Evolutionary conservation across 805 yeast genomes (phyloP).

Genomic region (Candida pini): DNA sequence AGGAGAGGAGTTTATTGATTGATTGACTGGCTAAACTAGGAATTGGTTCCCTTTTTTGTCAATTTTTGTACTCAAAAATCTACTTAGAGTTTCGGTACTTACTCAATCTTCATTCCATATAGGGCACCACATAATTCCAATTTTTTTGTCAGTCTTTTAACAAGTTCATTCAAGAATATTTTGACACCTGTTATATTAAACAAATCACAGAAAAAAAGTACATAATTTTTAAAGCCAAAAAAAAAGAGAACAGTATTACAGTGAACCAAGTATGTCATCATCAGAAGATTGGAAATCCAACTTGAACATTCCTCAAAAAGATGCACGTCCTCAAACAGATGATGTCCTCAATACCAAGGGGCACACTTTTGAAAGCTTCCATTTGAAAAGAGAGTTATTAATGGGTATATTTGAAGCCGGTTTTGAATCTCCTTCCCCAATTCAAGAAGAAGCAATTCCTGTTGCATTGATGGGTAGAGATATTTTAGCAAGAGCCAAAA

Average conservation of each 20-base stretch:
- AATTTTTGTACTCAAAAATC: too few relatives aligned
- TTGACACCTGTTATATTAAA: too few relatives aligned
- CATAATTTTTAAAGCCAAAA: background rate
- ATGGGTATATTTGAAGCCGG: conserved; percentile 99
- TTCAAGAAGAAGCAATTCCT: conserved; percentile 96
- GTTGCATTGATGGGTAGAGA: conserved; percentile 94
- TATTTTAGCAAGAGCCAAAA: conserved; percentile 94
- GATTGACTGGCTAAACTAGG: too few relatives aligned
- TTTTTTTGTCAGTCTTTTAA: too few relatives aligned
- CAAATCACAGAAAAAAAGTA: background rate
- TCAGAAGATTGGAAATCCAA: conserved; percentile 62
- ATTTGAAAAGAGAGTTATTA: conserved; percentile 82
- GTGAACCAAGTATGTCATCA: too few relatives aligned
- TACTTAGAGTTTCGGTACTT: too few relatives aligned
- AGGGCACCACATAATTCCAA: too few relatives aligned
- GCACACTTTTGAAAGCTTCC: conserved; percentile 85
- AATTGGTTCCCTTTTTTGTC: too few relatives aligned
- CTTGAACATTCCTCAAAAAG: conserved; percentile 75
- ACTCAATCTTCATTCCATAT: too few relatives aligned
- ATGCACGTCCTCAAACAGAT: conserved; percentile 93
- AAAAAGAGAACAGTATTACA: conserved; percentile 1
- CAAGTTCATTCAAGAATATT: too few relatives aligned
- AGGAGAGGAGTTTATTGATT: too few relatives aligned
- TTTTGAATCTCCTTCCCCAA: conserved; percentile 95
- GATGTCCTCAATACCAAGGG: conserved; percentile 93